Evolutionary conservation across 1,284 basidiomycete species (phyloP), one percentile per base, ranked within the genome.

Genomic region (Chalciporus piperatoides): DNA sequence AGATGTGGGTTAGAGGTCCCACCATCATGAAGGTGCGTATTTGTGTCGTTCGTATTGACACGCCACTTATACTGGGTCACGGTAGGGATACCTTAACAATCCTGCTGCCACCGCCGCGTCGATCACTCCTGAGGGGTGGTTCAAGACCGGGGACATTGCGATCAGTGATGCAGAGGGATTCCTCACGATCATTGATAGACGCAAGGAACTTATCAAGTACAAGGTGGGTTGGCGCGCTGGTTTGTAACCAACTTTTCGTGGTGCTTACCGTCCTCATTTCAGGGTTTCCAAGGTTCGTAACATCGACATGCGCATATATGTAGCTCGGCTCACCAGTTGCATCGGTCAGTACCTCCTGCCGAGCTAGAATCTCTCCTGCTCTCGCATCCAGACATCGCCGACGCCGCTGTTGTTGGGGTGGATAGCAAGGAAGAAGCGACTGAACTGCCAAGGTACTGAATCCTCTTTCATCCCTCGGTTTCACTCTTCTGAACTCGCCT

Each of bases 191-290:
- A 79, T 88, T 2, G 86, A 89, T 59, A 67, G 86, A 38, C 76
- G 81, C 56, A 92, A 92, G 59, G 90, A 92, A 62, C 68, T 92
- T 28, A 89, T 93, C 71, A 92, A 92, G 65, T 92, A 92, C 68
- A 87, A 86, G 72, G 84, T 74, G 32, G 12, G 67, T 51, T 19
- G 10, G 14, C n/a, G 0, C 25, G 0, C 1, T 1, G 1, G 8
- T 6, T n/a, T 15, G 9, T 19, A 12, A 2, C 23, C 3, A 35
- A 6, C 8, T 6, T 6, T 10, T 15, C 3, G 12, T 21, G 2
- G 5, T 15, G 15, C 35, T 40, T 4, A 44, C n/a, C 12, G 23
- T 23, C 37, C 40, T 15, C 14, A 19, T 45, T 3, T 46, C 14
- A 82, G 77, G 81, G 81, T 14, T 82, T 80, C 71, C 81, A 84